A percentile compares a stretch with the other conserved stretches of the same genome.
These are phyloP conservation scores for Neocatenulostroma microsporum DNA, from an alignment of 2,329 filamentous ascomycete species.

Conservation along the genomic window DNA sequence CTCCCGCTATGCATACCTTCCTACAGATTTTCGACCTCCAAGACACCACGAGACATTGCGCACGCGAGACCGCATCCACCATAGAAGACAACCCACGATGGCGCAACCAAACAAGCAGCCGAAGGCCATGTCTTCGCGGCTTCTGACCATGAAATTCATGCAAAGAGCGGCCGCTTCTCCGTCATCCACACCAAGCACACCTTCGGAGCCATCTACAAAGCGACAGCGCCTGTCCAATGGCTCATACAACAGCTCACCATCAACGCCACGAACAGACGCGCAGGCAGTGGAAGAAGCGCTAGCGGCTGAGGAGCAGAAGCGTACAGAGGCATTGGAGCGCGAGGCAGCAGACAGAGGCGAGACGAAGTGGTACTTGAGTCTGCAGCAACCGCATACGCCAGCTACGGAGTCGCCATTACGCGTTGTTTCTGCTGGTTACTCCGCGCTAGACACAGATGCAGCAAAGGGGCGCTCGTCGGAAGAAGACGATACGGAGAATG, in stretches of 20 bases:
- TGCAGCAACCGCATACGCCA: conserved; percentile 36
- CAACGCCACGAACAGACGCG: conserved; percentile 39
- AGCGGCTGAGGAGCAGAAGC: conserved; percentile 59
- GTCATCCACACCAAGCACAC: conserved; percentile 35
- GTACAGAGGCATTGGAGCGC: conserved; percentile 50
- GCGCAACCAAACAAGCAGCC: conserved; percentile 44
- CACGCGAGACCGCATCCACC: too few relatives aligned
- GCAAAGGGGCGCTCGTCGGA: conserved; percentile 8
- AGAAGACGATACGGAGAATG: conserved; percentile 28
- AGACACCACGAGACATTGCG: too few relatives aligned
- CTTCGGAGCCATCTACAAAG: conserved; percentile 52
- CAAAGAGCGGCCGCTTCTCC: conserved; percentile 67
- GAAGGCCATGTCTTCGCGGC: conserved; percentile 74
- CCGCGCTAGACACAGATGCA: conserved; percentile 37
- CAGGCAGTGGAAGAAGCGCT: conserved; percentile 56
- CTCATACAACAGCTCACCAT: conserved; percentile 33
- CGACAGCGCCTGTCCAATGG: conserved; percentile 51
- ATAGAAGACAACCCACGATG: too few relatives aligned
- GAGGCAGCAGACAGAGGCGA: conserved; percentile 58
- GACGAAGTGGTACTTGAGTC: conserved; percentile 66
- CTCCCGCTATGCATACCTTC: too few relatives aligned
- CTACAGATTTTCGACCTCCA: too few relatives aligned
- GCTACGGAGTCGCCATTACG: conserved; percentile 35
- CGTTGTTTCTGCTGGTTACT: conserved; percentile 56
- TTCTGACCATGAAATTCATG: conserved; percentile 97